These are phyloP conservation scores for Mycena capillaripes DNA, from an alignment of 768 basidiomycete genomes.

Conservation along the genomic window DNA sequence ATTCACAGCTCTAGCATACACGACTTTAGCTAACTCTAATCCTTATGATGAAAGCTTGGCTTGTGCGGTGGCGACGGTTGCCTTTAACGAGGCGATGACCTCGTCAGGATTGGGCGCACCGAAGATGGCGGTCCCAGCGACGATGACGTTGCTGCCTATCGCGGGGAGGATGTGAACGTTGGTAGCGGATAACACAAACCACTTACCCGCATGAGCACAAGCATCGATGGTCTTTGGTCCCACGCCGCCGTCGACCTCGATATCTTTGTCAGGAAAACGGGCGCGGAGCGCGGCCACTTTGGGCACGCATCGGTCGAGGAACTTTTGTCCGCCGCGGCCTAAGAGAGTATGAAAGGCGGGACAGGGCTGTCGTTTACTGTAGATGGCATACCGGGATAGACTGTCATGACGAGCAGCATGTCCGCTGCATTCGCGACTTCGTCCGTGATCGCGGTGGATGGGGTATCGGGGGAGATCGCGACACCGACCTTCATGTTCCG, in stretches of 20 bases:
- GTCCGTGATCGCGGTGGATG: conserved; percentile 89
- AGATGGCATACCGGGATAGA: conserved; percentile 81
- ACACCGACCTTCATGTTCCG: conserved; percentile 94
- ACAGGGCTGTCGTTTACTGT: background rate
- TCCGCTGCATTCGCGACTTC: conserved; percentile 87
- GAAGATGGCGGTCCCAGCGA: conserved; percentile 97
- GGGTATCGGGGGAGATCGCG: conserved; percentile 97
- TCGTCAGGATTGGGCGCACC: conserved; percentile 81
- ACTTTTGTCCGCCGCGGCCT: conserved; percentile 97
- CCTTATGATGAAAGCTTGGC: conserved; percentile 48
- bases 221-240: conserved; percentile 88
- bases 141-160: conserved; percentile 96
- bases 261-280: conserved; percentile 94
- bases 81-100: conserved; percentile 82
- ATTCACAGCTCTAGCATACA: conserved; percentile 14
- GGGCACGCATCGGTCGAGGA: conserved; percentile 91
- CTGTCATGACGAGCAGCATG: conserved; percentile 99
- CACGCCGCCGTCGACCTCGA: conserved; percentile 99
- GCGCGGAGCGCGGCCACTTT: conserved; percentile 93
- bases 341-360: background rate
- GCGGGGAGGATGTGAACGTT: background rate
- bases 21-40: background rate
- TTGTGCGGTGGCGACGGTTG: conserved; percentile 78
- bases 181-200: background rate
- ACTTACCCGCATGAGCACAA: conserved; percentile 90